Conservation (phyloP, 495 filamentous ascomycete species). For the Lepraria neglecta region DNA sequence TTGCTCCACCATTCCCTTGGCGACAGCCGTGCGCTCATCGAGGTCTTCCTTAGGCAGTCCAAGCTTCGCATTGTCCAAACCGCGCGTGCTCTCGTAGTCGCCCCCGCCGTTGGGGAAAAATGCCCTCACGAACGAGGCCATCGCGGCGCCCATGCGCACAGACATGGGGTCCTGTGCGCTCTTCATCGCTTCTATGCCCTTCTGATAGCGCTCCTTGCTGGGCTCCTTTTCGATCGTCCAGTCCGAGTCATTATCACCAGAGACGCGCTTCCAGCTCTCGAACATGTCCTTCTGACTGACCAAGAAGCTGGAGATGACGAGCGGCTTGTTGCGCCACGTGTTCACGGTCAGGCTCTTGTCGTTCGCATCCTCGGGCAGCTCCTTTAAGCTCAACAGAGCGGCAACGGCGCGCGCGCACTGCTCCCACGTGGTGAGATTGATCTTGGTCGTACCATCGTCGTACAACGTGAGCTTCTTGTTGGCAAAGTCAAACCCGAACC, state of each 20-base stretch:
- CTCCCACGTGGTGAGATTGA: conserved; percentile 36
- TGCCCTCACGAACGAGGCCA: conserved; percentile 44
- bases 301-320: conserved; percentile 41
- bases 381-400: conserved; percentile 34
- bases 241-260: conserved; percentile 43
- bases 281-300: conserved; percentile 48
- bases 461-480: conserved; percentile 36
- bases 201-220: conserved; percentile 38
- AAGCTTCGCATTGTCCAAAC: conserved; percentile 43
- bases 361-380: no score
- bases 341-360: conserved; percentile 24
- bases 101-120: conserved; percentile 44
- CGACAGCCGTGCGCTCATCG: conserved; percentile 46
- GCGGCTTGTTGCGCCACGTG: conserved; percentile 36
- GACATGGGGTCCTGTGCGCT: no score
- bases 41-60: conserved; percentile 52
- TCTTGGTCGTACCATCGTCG: conserved; percentile 41
- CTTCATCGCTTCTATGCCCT: conserved; percentile 38
- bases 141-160: conserved; percentile 39
- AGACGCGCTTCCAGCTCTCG: conserved; percentile 45
- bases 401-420: conserved; percentile 44
- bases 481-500: conserved; percentile 35
- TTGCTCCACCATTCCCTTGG: conserved; percentile 31
- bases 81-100: conserved; percentile 34
- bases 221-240: conserved; percentile 49